These are phyloP conservation scores for Fusarium paranaense DNA, from an alignment of 2,329 filamentous ascomycete species.

Conservation along the genomic window DNA sequence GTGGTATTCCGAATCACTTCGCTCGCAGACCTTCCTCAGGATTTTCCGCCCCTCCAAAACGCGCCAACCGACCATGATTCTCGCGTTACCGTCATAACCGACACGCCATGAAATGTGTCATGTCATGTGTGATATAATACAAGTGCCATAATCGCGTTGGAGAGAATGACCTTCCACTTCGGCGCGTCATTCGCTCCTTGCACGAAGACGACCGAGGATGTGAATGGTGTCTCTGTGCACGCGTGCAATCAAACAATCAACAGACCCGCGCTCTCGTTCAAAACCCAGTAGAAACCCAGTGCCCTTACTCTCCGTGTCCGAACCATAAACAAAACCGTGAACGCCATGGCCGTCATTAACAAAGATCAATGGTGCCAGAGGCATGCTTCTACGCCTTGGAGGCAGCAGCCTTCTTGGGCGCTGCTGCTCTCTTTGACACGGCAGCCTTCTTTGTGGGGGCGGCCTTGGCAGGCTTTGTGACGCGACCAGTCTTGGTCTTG, in stretches of 20 bases:
- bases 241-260: constrained; percentile 40
- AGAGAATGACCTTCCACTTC: constrained; percentile 34
- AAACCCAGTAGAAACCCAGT: constrained; percentile 43
- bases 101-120: constrained; percentile 33
- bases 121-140: constrained; percentile 40
- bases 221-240: constrained; percentile 31
- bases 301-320: constrained; percentile 41
- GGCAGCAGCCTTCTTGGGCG: constrained; percentile 60
- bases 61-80: constrained; percentile 26
- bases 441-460: constrained; percentile 47
- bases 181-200: constrained; percentile 29
- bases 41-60: constrained; percentile 26
- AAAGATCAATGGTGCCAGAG: constrained; percentile 41
- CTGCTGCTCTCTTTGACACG: constrained; percentile 52
- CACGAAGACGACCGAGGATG: constrained; percentile 35
- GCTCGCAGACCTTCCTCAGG: constrained; percentile 24
- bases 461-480: constrained; percentile 74
- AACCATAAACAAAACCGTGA: constrained; percentile 46
- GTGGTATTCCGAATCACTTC: constrained; percentile 39
- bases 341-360: constrained; percentile 55
- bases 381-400: constrained; percentile 52
- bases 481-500: constrained; percentile 89
- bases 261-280: constrained; percentile 42
- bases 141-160: constrained; percentile 37
- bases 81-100: constrained; percentile 30